Percentiles rank a stretch among this genome's conserved stretches.
Conservation (phyloP, 2,329 filamentous ascomycete species). For the Trichothecium sympodiale region DNA sequence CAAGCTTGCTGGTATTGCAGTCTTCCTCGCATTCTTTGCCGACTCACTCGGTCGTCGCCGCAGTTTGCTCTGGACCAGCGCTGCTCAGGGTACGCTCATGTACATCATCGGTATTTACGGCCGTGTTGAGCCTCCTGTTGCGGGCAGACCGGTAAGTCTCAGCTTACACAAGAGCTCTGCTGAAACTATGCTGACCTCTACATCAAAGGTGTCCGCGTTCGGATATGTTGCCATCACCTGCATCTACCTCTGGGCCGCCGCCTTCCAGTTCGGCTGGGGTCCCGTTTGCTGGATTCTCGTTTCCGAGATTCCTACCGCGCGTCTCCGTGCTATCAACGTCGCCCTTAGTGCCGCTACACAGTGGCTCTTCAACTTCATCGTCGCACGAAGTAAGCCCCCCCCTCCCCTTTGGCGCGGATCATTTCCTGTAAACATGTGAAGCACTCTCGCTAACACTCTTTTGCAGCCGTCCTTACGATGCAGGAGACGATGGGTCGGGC, state of each 20-base stretch:
- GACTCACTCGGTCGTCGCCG: constrained; percentile 56
- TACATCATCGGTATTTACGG: constrained; percentile 64
- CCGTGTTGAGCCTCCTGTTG: constrained; percentile 45
- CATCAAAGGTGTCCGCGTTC: constrained; percentile 40
- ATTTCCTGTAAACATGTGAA: neutral
- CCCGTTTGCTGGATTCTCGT: constrained; percentile 65
- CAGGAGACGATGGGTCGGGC: constrained; percentile 37
- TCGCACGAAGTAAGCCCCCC: constrained; percentile 39
- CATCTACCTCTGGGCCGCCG: constrained; percentile 58
- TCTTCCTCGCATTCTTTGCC: constrained; percentile 56
- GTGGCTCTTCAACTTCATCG: constrained; percentile 66
- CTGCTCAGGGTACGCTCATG: constrained; percentile 51
- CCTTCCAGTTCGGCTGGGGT: constrained; percentile 63
- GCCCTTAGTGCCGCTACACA: constrained; percentile 57
- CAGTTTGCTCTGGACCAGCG: constrained; percentile 52
- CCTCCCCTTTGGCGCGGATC: neutral
- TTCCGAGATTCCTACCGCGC: constrained; percentile 54
- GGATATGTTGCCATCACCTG: constrained; percentile 61
- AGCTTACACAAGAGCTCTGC: too few relatives aligned
- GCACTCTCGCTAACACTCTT: neutral
- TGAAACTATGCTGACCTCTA: neutral
- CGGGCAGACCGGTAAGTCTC: constrained; percentile 29
- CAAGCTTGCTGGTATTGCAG: constrained; percentile 52
- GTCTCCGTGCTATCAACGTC: constrained; percentile 56
- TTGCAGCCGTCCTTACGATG: constrained; percentile 51